Evolutionary conservation across 768 basidiomycete genomes (phyloP).

Genomic region (Neoboletus subvelutipes): DNA sequence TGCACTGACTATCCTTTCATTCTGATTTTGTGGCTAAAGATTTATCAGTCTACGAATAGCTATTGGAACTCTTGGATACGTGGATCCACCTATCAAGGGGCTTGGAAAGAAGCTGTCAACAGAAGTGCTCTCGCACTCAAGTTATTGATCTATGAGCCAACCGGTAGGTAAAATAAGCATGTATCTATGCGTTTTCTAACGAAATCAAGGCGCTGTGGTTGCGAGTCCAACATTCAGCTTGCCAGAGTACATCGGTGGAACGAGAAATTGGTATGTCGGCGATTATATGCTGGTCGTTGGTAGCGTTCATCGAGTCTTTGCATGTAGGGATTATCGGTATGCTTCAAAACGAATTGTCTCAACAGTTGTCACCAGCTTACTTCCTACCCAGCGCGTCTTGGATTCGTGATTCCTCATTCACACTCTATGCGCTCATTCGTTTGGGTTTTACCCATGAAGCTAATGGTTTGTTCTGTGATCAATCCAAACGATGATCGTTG

Average conservation of each 20-base stretch:
- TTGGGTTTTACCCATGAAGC: conserved; percentile 95
- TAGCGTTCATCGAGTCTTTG: neutral
- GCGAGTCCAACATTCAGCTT: conserved; percentile 95
- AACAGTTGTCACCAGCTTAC: neutral
- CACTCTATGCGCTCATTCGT: conserved; percentile 89
- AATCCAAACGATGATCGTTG: neutral
- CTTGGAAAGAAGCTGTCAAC: conserved; percentile 95
- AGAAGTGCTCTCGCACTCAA: conserved; percentile 93
- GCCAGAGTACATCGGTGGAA: conserved; percentile 89
- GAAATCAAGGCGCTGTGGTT: conserved; percentile 72
- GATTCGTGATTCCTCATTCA: conserved; percentile 97
- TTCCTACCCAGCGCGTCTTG: conserved; percentile 59
- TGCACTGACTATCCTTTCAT: neutral
- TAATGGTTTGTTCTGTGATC: conserved; percentile 51
- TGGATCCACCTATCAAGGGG: conserved; percentile 85
- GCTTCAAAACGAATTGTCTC: neutral
- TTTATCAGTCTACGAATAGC: conserved; percentile 58
- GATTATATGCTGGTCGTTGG: neutral
- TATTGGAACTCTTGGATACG: conserved; percentile 92
- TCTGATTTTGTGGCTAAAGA: neutral
- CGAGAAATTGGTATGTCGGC: conserved; percentile 74
- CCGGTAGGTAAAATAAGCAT: conserved; percentile 42
- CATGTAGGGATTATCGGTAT: conserved; percentile 62
- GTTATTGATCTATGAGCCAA: conserved; percentile 89
- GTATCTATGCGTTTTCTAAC: neutral